A percentile compares a stretch with the other conserved stretches of the same genome.
Evolutionary conservation across 2,329 filamentous ascomycete genomes (phyloP).

Genomic region (Alternaria sp.): DNA sequence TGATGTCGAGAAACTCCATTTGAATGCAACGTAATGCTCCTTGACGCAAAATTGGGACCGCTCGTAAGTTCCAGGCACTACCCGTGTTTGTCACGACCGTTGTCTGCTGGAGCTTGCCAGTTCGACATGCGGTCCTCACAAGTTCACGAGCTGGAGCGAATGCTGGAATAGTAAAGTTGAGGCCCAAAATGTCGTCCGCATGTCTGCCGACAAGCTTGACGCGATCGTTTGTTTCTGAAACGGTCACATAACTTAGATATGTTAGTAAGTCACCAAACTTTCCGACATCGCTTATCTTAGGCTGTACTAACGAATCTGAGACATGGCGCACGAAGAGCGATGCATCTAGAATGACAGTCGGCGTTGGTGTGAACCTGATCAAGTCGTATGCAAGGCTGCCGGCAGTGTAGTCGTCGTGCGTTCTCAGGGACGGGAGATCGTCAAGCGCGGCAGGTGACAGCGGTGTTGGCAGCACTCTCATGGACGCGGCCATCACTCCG

Average conservation of each 20-base stretch:
- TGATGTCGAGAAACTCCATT: conserved; percentile 54
- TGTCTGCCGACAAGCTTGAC: conserved; percentile 49
- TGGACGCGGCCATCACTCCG: conserved; percentile 26
- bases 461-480: conserved; percentile 17
- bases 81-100: conserved; percentile 39
- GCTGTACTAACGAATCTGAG: conserved; percentile 49
- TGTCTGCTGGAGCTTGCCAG: conserved; percentile 47
- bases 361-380: conserved; percentile 54
- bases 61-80: conserved; percentile 49
- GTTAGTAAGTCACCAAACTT: background rate
- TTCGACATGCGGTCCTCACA: conserved; percentile 50
- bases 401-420: conserved; percentile 17
- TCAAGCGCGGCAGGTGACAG: conserved; percentile 16
- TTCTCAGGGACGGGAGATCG: conserved; percentile 24
- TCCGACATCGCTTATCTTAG: background rate
- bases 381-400: conserved; percentile 27
- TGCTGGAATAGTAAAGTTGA: conserved; percentile 47
- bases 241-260: conserved; percentile 40
- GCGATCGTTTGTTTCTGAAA: conserved; percentile 44
- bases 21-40: conserved; percentile 53
- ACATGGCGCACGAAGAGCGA: conserved; percentile 65
- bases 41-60: conserved; percentile 56
- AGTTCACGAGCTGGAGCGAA: conserved; percentile 49
- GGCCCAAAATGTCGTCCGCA: conserved; percentile 53
- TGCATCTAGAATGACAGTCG: conserved; percentile 41